Evolutionary conservation across 2,329 filamentous ascomycete genomes (phyloP).

Genomic region (Xylariaceae sp.): DNA sequence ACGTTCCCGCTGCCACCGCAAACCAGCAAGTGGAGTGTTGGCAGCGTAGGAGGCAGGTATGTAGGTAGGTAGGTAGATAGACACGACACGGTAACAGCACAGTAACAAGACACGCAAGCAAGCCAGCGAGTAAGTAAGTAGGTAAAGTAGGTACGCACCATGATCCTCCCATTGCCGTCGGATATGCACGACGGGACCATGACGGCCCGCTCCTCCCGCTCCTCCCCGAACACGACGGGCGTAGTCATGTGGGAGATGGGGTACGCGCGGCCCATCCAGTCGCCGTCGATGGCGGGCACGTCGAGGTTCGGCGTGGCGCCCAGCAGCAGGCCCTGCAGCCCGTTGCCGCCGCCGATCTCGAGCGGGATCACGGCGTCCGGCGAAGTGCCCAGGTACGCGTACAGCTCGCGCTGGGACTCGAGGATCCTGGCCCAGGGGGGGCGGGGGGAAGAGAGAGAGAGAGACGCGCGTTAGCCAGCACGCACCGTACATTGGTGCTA

Average conservation of each 20-base stretch:
- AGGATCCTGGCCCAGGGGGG: too few relatives aligned
- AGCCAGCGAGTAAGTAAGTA: too few relatives aligned
- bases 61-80: background rate
- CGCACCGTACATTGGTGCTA: too few relatives aligned
- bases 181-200: slow-evolving; percentile 36
- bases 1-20: too few relatives aligned
- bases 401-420: slow-evolving; percentile 43
- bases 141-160: too few relatives aligned
- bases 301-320: slow-evolving; percentile 46
- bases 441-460: background rate
- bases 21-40: too few relatives aligned
- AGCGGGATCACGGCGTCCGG: slow-evolving; percentile 50
- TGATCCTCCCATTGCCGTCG: slow-evolving; percentile 25
- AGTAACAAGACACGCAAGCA: too few relatives aligned
- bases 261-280: slow-evolving; percentile 51
- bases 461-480: too few relatives aligned
- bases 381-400: slow-evolving; percentile 31
- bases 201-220: slow-evolving; percentile 32
- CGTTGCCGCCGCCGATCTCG: slow-evolving; percentile 62
- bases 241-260: slow-evolving; percentile 49
- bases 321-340: slow-evolving; percentile 49
- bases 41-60: background rate
- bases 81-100: background rate
- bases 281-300: slow-evolving; percentile 43
- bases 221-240: slow-evolving; percentile 43